These are phyloP conservation scores for Coprinopsis sp. DNA, from an alignment of 768 basidiomycete genomes.

Conservation along the genomic window DNA sequence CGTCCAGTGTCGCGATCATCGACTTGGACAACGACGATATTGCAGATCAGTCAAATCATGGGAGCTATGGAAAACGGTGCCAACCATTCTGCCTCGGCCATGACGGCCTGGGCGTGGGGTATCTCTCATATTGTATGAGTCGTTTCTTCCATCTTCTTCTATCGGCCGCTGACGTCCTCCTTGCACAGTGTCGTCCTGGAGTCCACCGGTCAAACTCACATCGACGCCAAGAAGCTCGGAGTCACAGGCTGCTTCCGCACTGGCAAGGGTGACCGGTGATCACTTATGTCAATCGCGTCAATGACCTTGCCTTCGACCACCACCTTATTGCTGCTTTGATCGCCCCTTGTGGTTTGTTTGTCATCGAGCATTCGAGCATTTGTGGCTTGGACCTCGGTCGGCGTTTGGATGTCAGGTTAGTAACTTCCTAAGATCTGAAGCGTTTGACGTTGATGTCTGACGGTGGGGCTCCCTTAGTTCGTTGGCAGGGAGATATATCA, in stretches of 20 bases:
- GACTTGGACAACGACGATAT: slow-evolving; percentile 52
- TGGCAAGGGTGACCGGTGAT: slow-evolving; percentile 55
- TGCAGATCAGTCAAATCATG: slow-evolving; percentile 39
- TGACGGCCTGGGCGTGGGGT: slow-evolving; percentile 66
- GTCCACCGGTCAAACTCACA: slow-evolving; percentile 33
- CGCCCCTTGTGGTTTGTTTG: slow-evolving; percentile 47
- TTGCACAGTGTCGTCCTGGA: slow-evolving; percentile 59
- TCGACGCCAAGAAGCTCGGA: slow-evolving; percentile 45
- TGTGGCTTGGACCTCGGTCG: slow-evolving; percentile 50
- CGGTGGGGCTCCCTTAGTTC: too few species aligned
- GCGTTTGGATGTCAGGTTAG: slow-evolving; percentile 47
- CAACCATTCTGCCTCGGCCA: slow-evolving; percentile 42
- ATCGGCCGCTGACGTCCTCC: too few species aligned
- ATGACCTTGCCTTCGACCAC: slow-evolving; percentile 52
- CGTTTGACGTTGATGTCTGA: too few species aligned
- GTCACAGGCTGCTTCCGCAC: slow-evolving; percentile 59
- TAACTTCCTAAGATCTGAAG: too few species aligned
- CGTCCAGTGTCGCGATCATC: slow-evolving; percentile 40
- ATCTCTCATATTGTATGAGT: slow-evolving; percentile 56
- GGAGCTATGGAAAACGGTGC: slow-evolving; percentile 48
- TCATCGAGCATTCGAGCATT: slow-evolving; percentile 51
- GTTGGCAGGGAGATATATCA: slow-evolving; percentile 45
- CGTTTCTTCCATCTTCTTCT: too few species aligned
- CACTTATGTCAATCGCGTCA: slow-evolving; percentile 39
- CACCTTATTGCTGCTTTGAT: slow-evolving; percentile 50